Conservation (phyloP, 352 stramenopile genomes). For the Aphanomyces astaci region DNA sequence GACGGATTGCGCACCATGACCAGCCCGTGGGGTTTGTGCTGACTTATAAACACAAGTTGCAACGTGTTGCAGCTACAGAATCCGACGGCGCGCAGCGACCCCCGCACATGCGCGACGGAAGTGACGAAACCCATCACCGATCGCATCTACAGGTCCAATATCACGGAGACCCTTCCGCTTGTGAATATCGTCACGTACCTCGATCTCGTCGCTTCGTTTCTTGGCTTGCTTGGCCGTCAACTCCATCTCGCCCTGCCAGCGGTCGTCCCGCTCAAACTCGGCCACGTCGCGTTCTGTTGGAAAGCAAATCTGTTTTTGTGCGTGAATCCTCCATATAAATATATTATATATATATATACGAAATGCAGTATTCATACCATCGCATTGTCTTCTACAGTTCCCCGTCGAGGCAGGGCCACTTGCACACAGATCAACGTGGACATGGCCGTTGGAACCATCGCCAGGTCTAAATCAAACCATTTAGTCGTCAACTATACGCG, state of each 20-base stretch:
- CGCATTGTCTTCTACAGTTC: constrained; percentile 43
- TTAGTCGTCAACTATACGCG: not conserved
- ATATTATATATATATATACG: too few relatives aligned
- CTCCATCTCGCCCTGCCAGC: not conserved
- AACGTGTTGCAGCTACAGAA: constrained; percentile 9
- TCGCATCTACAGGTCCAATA: not conserved
- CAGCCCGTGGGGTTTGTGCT: not conserved
- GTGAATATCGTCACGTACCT: not conserved
- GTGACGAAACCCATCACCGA: constrained; percentile 7
- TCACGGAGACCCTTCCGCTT: not conserved
- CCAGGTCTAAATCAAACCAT: constrained; percentile 8
- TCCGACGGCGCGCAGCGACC: not conserved
- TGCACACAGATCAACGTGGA: constrained; percentile 63
- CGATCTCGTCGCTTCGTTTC: not conserved
- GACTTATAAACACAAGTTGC: constrained; percentile 1
- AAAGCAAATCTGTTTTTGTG: constrained; percentile 17
- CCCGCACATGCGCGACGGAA: not conserved
- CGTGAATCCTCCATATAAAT: too few relatives aligned
- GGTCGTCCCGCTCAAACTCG: not conserved
- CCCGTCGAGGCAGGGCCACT: constrained; percentile 46
- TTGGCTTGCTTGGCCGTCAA: constrained; percentile 17
- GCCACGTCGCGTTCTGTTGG: not conserved
- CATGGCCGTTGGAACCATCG: constrained; percentile 40
- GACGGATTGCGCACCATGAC: constrained; percentile 6
- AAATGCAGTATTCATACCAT: constrained; percentile 38